Evolutionary conservation across 2,329 filamentous ascomycete species (phyloP), one percentile per base, ranked within the genome.

Genomic region (Epichloe sp.): DNA sequence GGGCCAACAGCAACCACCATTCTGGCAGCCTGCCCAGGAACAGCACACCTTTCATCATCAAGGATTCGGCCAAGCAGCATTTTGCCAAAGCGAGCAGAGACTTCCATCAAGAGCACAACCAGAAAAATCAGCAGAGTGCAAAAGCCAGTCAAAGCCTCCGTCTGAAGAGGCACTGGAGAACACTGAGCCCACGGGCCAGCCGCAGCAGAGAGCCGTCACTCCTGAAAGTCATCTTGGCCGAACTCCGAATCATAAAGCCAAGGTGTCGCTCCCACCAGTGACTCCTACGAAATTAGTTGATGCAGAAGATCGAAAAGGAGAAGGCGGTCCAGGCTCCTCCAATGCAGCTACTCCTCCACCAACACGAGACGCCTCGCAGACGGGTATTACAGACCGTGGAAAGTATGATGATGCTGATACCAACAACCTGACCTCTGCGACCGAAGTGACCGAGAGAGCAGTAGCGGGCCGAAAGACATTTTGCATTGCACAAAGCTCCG

Each of bases 71-170:
- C 26, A 38, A 38, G 6, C n/a, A 31, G 26, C 31, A 48, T 36
- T 14, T 19, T 2, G 23, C 4, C 37, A 41, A 23, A 21, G 11
- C 17, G 46, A 49, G 41, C 31, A 49, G 19, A 44, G 19, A 15
- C 10, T 21, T 12, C 2, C 34, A 14, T 36, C 23, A 6, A 23
- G 41, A n/a, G 34, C 15, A n/a, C 42, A 49, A 36, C 2, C 36
- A 12, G 3, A 40, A 4, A 36, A 54, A 12, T n/a, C 49, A 19
- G 34, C 37, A 15, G 55, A 56, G 26, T 48, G 44, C 26, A 34
- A 52, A 42, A 26, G 46, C 5, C 63, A 63, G 48, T 62, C 61
- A 6, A 66, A 68, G 51, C 60, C 60, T 8, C 57, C 59, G 2
- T 57, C 57, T 1, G 64, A 66, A 41, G 62, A 65, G 44, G 54